These are phyloP conservation scores for Skeletonema grethae DNA, from an alignment of 108 stramenopile genomes.

Conservation along the genomic window DNA sequence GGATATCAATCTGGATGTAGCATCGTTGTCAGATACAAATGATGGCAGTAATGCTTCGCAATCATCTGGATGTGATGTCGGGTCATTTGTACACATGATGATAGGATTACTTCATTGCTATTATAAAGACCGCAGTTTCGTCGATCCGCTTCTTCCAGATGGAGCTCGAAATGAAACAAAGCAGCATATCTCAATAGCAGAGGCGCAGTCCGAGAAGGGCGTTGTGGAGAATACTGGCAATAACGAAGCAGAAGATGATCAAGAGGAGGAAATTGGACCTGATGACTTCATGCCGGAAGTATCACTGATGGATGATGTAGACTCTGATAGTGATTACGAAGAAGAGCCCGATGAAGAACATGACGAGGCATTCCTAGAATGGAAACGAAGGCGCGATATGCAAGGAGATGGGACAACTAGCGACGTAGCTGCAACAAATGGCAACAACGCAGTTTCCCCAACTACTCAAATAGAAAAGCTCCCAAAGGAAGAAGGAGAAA, in stretches of 20 bases:
- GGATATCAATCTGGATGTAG: slow-evolving; percentile 52
- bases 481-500: not conserved
- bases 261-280: slow-evolving; percentile 24
- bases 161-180: not conserved
- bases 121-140: slow-evolving; percentile 71
- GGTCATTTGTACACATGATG: slow-evolving; percentile 35
- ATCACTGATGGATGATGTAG: slow-evolving; percentile 35
- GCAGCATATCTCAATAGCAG: not conserved
- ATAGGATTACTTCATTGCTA: slow-evolving; percentile 53
- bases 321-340: slow-evolving; percentile 20
- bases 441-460: not conserved
- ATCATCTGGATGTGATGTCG: slow-evolving; percentile 22
- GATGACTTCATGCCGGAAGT: slow-evolving; percentile 28
- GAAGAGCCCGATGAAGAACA: slow-evolving; percentile 41
- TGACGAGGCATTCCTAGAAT: slow-evolving; percentile 33
- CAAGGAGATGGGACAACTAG: not conserved
- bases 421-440: not conserved
- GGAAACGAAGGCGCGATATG: slow-evolving; percentile 35
- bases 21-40: slow-evolving; percentile 36
- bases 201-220: not conserved
- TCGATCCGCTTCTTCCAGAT: slow-evolving; percentile 64
- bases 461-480: not conserved
- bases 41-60: not conserved
- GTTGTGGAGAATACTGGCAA: not conserved
- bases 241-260: not conserved